phyloP scores from a whole-genome alignment of 768 basidiomycete species.

The Ramaria sp. region DNA sequence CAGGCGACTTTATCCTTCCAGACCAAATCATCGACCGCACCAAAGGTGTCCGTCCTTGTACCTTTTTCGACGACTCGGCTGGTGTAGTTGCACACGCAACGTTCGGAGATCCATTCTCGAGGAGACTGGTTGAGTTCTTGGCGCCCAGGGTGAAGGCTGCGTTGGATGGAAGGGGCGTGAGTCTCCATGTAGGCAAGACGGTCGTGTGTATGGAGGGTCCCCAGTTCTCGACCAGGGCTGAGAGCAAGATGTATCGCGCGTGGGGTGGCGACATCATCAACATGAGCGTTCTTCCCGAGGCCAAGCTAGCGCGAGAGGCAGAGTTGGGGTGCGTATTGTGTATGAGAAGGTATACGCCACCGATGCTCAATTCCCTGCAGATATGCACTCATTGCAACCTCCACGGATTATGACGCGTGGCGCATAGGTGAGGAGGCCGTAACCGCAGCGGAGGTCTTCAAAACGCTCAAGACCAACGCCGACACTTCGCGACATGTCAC shows the following conservation, averaged over 20 bases:
- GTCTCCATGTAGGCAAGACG: slow-evolving; percentile 72
- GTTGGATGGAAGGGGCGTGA: slow-evolving; percentile 45
- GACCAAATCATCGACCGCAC: slow-evolving; percentile 94
- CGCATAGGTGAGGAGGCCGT: slow-evolving; percentile 69
- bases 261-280: slow-evolving; percentile 95
- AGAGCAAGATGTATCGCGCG: slow-evolving; percentile 85
- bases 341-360: not conserved
- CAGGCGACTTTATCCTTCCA: slow-evolving; percentile 83
- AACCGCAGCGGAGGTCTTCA: slow-evolving; percentile 85
- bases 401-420: slow-evolving; percentile 97
- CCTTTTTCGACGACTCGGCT: slow-evolving; percentile 70
- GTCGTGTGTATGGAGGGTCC: slow-evolving; percentile 97
- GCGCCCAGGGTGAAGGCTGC: slow-evolving; percentile 52
- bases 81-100: slow-evolving; percentile 83
- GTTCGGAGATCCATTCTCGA: slow-evolving; percentile 88
- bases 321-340: slow-evolving; percentile 63
- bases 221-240: slow-evolving; percentile 96
- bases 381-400: slow-evolving; percentile 83
- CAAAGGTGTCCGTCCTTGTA: slow-evolving; percentile 81
- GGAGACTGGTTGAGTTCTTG: slow-evolving; percentile 53
- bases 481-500: slow-evolving; percentile 74
- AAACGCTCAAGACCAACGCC: slow-evolving; percentile 80
- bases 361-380: slow-evolving; percentile 26
- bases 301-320: slow-evolving; percentile 94
- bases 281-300: slow-evolving; percentile 94